Conservation (phyloP, 2,329 filamentous ascomycete species). For the Trichoderma sp. region DNA sequence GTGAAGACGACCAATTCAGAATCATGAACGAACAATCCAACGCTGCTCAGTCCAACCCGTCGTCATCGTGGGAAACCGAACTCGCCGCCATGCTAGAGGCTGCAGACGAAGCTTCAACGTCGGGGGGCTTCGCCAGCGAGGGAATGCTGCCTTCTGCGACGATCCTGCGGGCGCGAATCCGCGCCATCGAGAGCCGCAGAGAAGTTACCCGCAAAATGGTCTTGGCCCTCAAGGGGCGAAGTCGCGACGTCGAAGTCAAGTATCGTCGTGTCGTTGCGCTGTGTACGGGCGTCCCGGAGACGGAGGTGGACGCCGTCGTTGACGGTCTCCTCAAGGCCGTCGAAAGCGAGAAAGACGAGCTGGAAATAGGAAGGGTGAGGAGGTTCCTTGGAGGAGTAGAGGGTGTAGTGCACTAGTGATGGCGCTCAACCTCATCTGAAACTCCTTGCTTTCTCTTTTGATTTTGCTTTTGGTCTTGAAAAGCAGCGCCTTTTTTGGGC, state of each 20-base stretch:
- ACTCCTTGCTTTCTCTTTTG: not conserved
- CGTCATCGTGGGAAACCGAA: slow-evolving; percentile 53
- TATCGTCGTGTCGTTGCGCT: slow-evolving; percentile 85
- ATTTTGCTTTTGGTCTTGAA: not conserved
- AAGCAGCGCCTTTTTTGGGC: not conserved
- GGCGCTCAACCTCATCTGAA: not conserved
- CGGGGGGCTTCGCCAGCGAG: slow-evolving; percentile 37
- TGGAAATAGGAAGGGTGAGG: slow-evolving; percentile 72
- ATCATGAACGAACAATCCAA: slow-evolving; percentile 41
- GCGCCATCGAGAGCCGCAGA: slow-evolving; percentile 68
- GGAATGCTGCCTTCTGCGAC: slow-evolving; percentile 55
- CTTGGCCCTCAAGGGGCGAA: slow-evolving; percentile 69
- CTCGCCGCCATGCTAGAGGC: slow-evolving; percentile 46
- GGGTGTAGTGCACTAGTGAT: slow-evolving; percentile 47
- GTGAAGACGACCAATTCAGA: slow-evolving; percentile 63
- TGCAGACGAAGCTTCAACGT: slow-evolving; percentile 35
- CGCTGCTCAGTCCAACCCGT: slow-evolving; percentile 44
- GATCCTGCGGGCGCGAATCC: slow-evolving; percentile 63
- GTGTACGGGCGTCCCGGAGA: slow-evolving; percentile 76
- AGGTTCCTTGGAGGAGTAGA: slow-evolving; percentile 80
- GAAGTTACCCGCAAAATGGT: slow-evolving; percentile 64
- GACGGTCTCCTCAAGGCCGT: slow-evolving; percentile 80
- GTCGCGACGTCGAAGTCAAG: slow-evolving; percentile 79
- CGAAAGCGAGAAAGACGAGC: slow-evolving; percentile 76
- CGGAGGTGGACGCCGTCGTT: slow-evolving; percentile 74